Base-by-base conservation (phyloP, 2,329 filamentous ascomycete species). In the Apiospora malaysiana region DNA sequence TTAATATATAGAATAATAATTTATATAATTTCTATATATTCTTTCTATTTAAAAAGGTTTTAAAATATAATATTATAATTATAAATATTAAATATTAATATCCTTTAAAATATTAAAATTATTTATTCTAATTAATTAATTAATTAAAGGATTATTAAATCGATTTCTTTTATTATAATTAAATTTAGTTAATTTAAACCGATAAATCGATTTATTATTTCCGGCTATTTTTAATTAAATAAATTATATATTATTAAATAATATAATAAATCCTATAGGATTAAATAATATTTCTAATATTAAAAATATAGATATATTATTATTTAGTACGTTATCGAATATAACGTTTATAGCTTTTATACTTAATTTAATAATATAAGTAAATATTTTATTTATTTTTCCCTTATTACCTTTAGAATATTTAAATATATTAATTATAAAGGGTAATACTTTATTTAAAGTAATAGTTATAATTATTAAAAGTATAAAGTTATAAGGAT, bases 251-350 rank as follows among this genome's bases (percentile, higher is more conserved):
- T 4, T 2, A 25, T 66, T 7, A 25, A 45, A 16, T 2, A 7
- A 3, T 42, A 42, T 23, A 43, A 66, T 66, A 66, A 25, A 45
- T 10, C 2, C 2, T 66, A 66, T 25, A 16, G 3, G 14, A 42
- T 42, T 42, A 66, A 42, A 66, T 45, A 66, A 25, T 43, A 25
- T 18, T 8, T 42, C 25, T 18, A 8, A 25, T 66, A 42, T 45
- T 66, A 66, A 43, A 66, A 66, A 66, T 66, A 66, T 66, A 66
- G 10, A n/a, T 66, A 40, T 66, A 40, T 66, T 66, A 66, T 37
- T 66, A 40, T 37, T 66, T 66, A 66, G 27, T 51, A 51, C 16
- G 16, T 23, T 51, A 27, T 51, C 18, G 18, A 5, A 16, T 27
- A 37, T 37, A 37, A 21, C 21, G 10, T 37, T 21, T 37, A 59